These are phyloP conservation scores for Boletus barrowsii DNA, from an alignment of 768 basidiomycete genomes.

Conservation along the genomic window DNA sequence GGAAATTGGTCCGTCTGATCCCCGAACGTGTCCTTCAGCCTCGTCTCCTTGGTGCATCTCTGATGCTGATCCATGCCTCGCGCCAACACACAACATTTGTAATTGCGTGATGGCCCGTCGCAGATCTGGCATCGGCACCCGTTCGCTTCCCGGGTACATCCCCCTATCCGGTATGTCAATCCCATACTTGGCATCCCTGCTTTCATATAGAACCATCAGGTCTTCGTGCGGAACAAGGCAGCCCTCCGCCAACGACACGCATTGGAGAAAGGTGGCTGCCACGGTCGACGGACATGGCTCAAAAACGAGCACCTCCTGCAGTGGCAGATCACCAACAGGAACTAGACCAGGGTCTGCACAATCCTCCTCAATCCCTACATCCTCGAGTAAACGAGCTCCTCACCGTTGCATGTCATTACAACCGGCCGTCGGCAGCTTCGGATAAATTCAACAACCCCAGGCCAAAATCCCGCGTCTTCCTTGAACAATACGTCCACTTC, in stretches of 20 bases:
- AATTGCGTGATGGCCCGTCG: constrained; percentile 61
- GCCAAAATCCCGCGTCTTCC: constrained; percentile 86
- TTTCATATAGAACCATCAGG: constrained; percentile 47
- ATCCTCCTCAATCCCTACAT: constrained; percentile 5
- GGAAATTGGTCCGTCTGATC: constrained; percentile 34
- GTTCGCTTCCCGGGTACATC: constrained; percentile 32
- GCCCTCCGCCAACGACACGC: constrained; percentile 57
- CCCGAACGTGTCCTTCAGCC: constrained; percentile 28
- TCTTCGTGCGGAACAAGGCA: constrained; percentile 40
- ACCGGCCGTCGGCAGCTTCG: constrained; percentile 83
- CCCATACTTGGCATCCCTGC: constrained; percentile 23
- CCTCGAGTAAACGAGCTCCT: constrained; percentile 16
- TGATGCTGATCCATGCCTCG: constrained; percentile 31
- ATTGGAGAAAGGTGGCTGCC: constrained; percentile 67
- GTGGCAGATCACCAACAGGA: constrained; percentile 68
- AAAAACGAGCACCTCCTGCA: constrained; percentile 72
- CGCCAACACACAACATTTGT: constrained; percentile 48
- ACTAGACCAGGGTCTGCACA: constrained; percentile 65
- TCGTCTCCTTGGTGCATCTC: constrained; percentile 27
- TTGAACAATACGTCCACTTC: constrained; percentile 93
- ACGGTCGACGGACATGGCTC: constrained; percentile 50
- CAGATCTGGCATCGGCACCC: constrained; percentile 49
- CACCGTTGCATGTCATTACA: constrained; percentile 94
- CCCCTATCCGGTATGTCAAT: constrained; percentile 34
- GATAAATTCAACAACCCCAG: constrained; percentile 76